Evolutionary conservation across 192 early-diverging fungal genomes (phyloP).

Genomic region (Coemansia sp.): DNA sequence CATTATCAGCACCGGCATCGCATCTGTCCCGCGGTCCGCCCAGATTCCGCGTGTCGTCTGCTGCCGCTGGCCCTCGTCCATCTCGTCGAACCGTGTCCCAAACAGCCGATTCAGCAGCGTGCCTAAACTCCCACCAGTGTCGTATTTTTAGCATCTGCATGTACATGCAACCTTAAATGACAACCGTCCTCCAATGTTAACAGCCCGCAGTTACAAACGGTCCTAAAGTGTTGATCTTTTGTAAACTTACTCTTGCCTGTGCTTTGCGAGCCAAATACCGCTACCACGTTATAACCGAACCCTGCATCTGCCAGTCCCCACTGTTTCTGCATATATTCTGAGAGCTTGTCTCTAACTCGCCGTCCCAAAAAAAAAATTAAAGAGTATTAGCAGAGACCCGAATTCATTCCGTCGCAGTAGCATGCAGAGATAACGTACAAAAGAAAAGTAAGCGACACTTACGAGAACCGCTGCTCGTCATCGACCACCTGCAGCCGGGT

Average conservation of each 20-base stretch:
- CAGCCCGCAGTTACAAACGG: too few relatives aligned
- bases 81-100: constrained; percentile 93
- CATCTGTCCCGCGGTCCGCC: constrained; percentile 78
- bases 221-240: background rate
- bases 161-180: too few relatives aligned
- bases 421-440: too few relatives aligned
- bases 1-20: constrained; percentile 81
- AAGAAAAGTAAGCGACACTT: constrained; percentile 20
- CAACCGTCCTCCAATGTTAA: too few relatives aligned
- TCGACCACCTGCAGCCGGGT: constrained; percentile 49
- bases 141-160: background rate
- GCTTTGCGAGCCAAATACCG: constrained; percentile 98
- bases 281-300: constrained; percentile 95
- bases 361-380: background rate
- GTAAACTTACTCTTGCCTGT: constrained; percentile 96
- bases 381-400: too few relatives aligned
- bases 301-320: constrained; percentile 82
- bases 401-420: too few relatives aligned
- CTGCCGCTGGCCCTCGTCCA: constrained; percentile 79
- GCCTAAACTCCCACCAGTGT: constrained; percentile 56
- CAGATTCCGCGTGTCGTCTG: constrained; percentile 99
- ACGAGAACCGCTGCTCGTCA: constrained; percentile 50
- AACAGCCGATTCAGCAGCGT: constrained; percentile 96
- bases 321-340: constrained; percentile 75
- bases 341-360: constrained; percentile 58